phyloP scores from a whole-genome alignment of 192 early-diverging fungal genomes.

The Coemansia furcata region DNA sequence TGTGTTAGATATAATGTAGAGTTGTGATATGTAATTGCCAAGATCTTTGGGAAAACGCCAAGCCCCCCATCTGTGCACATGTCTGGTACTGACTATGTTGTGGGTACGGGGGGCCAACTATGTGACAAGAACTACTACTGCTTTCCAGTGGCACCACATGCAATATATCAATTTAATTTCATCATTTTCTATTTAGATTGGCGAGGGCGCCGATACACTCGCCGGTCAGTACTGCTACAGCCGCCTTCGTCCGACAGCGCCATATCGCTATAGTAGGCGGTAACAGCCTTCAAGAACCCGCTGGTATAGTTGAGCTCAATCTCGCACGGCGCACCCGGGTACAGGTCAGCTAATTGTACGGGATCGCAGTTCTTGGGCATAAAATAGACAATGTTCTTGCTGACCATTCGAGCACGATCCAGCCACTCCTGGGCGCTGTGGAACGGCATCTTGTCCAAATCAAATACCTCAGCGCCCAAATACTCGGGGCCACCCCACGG shows the following conservation, averaged over 20 bases:
- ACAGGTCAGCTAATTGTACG: slow-evolving; percentile 62
- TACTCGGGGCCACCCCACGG: slow-evolving; percentile 95
- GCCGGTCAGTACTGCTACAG: neutral
- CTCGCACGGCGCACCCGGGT: slow-evolving; percentile 65
- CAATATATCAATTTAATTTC: neutral
- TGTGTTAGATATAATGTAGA: neutral
- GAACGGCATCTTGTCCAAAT: slow-evolving; percentile 45
- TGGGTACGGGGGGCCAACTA: neutral
- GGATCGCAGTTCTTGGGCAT: slow-evolving; percentile 80
- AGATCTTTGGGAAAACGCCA: neutral
- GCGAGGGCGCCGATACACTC: neutral
- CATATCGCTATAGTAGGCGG: slow-evolving; percentile 79
- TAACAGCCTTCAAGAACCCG: slow-evolving; percentile 65
- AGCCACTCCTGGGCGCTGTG: slow-evolving; percentile 57
- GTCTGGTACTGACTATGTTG: neutral
- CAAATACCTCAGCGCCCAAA: slow-evolving; percentile 45
- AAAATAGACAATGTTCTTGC: slow-evolving; percentile 79
- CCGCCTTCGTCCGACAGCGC: slow-evolving; percentile 19
- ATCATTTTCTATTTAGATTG: neutral
- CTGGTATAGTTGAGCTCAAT: slow-evolving; percentile 75
- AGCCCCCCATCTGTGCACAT: neutral
- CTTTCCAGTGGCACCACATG: neutral
- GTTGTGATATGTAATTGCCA: neutral
- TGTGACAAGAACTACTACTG: neutral
- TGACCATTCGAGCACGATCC: slow-evolving; percentile 60